These are phyloP conservation scores for Monilinia aucupariae DNA, from an alignment of 2,329 filamentous ascomycete species.

Conservation along the genomic window DNA sequence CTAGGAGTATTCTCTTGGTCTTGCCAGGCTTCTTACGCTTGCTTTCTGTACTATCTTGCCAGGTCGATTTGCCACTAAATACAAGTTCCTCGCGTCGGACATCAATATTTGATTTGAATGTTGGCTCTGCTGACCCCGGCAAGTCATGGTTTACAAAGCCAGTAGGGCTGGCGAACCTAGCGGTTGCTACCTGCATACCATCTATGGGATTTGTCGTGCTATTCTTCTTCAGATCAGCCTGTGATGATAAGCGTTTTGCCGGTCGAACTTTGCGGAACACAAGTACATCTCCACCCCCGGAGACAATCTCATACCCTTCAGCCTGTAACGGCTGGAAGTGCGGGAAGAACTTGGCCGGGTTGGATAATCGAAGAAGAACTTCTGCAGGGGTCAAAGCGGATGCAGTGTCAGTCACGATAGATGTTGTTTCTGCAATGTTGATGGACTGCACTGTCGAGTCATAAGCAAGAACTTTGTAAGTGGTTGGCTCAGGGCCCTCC, in stretches of 20 bases:
- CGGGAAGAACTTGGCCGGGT: slow-evolving; percentile 60
- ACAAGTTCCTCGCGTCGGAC: slow-evolving; percentile 44
- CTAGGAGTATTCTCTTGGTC: slow-evolving; percentile 45
- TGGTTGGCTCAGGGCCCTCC: slow-evolving; percentile 23
- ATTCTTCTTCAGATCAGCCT: slow-evolving; percentile 21
- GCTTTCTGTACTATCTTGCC: slow-evolving; percentile 26
- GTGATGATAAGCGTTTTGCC: slow-evolving; percentile 23
- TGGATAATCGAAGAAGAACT: slow-evolving; percentile 53
- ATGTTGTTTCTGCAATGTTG: slow-evolving; percentile 55
- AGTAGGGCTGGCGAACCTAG: slow-evolving; percentile 58
- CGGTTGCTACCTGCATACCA: slow-evolving; percentile 43
- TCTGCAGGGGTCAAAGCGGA: slow-evolving; percentile 52
- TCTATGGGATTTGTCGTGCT: slow-evolving; percentile 49
- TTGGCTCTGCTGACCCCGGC: slow-evolving; percentile 35
- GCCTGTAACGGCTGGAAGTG: slow-evolving; percentile 54
- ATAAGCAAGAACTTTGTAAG: slow-evolving; percentile 64
- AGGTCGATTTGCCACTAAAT: slow-evolving; percentile 41
- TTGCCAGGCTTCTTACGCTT: slow-evolving; percentile 38
- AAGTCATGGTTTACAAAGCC: slow-evolving; percentile 59
- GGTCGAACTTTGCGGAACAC: slow-evolving; percentile 58
- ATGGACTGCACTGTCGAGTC: slow-evolving; percentile 54
- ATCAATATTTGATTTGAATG: slow-evolving; percentile 42
- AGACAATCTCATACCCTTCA: slow-evolving; percentile 62
- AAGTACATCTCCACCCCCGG: slow-evolving; percentile 57
- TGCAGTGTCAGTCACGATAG: slow-evolving; percentile 45